Evolutionary conservation across 768 basidiomycete species (phyloP), one percentile per base, ranked within the genome.

Genomic region (Candolleomyces efflorescens): DNA sequence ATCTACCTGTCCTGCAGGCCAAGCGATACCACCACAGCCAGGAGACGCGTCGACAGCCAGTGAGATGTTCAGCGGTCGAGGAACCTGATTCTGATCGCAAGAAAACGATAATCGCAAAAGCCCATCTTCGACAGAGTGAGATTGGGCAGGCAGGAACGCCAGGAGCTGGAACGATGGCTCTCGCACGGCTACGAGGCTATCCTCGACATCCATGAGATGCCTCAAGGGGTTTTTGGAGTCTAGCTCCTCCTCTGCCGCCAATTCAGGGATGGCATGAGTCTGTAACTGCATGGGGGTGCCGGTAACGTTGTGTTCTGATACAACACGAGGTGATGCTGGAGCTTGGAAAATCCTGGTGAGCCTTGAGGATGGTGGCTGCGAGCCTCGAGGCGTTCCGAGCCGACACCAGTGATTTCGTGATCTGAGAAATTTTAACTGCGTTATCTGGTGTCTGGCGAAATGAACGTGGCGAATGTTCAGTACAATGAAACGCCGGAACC

Each of bases 11-110:
- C 93, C 94, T 7, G 94, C 91, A 3, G 92, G 92, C 94, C 94
- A 96, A 2, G 90, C 86, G 39, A 94, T 82, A 4, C 94, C 94
- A 13, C 94, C 94, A 68, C 94, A 97, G 1, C 94, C 94, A 17
- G 91, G 90, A 44, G 85, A 77, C 7, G 92, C 85, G 68, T 95
- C 92, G 3, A 94, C 81, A 20, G 76, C 73, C 39, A 95, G 79
- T 44, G 70, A 71, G 56, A 86, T 74, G 3, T 67, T 59, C 56
- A 87, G 62, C 22, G 71, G 68, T 20, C 61, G 59, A 27, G 69
- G 63, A 13, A 64, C 49, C 38, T 48, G 55, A 23, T 63, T 62
- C 54, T 59, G 64, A 12, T 58, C 50, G 59, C 68, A 64, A 3
- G 66, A 60, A 59, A 79, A 79, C 23, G 76, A 71, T 50, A 87